Percentiles rank a stretch among this genome's conserved stretches.
Conservation (phyloP, 75 land plant species). For the Selaginella moellendorffii region DNA sequence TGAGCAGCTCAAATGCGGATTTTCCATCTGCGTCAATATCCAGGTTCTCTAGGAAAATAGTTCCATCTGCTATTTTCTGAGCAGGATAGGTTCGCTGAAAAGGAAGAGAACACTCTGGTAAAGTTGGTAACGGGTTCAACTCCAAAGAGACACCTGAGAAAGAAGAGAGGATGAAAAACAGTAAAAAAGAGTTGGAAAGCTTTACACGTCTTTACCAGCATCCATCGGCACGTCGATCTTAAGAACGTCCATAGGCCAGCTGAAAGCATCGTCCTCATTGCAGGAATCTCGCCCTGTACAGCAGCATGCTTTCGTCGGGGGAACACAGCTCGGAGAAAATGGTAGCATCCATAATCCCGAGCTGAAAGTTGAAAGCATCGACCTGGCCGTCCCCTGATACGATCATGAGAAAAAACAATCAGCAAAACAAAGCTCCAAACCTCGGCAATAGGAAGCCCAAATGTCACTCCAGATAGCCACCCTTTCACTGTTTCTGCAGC, state of each 20-base stretch:
- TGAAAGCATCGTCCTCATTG: conserved; percentile 21
- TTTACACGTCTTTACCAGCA: conserved; percentile 29
- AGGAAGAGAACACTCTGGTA: conserved; percentile 48
- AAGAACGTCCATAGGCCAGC: conserved; percentile 76
- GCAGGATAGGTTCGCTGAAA: conserved; percentile 72
- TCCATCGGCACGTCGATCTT: conserved; percentile 66
- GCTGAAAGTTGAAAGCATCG: conserved; percentile 85
- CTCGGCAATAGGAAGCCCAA: conserved; percentile 96
- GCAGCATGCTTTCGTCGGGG: conserved; percentile 40
- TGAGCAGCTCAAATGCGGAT: conserved; percentile 41
- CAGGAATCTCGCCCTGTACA: conserved; percentile 11
- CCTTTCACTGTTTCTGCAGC: conserved; percentile 67
- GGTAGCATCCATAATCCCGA: conserved; percentile 92
- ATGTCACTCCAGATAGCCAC: conserved; percentile 59
- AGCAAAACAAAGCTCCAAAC: conserved; percentile 8
- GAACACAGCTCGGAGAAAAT: conserved; percentile 36
- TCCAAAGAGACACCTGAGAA: neutral
- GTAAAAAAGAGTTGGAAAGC: conserved; percentile 2
- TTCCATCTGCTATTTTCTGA: conserved; percentile 77
- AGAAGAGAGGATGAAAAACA: neutral
- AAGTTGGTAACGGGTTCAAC: conserved; percentile 1
- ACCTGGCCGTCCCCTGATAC: conserved; percentile 77
- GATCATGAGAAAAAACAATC: neutral
- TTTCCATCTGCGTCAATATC: conserved; percentile 61
- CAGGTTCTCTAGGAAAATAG: conserved; percentile 60